These are phyloP conservation scores for Brachypodium distachyon DNA, from an alignment of 202 grass and related monocot genomes.

Conservation along the genomic window DNA sequence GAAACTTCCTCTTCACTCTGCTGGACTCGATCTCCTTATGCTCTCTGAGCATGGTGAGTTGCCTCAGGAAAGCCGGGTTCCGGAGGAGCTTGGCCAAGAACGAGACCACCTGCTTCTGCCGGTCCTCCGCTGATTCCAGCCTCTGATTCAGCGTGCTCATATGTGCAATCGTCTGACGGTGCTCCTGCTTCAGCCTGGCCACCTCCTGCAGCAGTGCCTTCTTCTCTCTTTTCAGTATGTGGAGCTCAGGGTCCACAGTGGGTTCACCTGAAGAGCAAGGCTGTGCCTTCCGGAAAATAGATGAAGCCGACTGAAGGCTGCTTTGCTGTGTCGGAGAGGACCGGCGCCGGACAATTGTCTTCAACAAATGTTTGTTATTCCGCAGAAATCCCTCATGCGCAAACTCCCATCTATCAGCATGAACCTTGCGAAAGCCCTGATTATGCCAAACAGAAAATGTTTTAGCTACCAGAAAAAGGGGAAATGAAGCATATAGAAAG, in stretches of 20 bases:
- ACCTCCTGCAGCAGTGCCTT: slow-evolving; percentile 56
- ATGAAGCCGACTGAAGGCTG: slow-evolving; percentile 21
- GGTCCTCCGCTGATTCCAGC: slow-evolving; percentile 59
- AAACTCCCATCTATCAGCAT: slow-evolving; percentile 94
- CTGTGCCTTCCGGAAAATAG: not conserved
- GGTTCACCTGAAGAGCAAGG: slow-evolving; percentile 25
- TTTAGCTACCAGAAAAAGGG: not conserved
- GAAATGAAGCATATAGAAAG: not conserved
- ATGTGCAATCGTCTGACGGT: slow-evolving; percentile 48
- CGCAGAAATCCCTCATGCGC: slow-evolving; percentile 73
- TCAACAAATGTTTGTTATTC: slow-evolving; percentile 60
- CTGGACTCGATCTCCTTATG: slow-evolving; percentile 25
- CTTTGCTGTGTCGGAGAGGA: slow-evolving; percentile 49
- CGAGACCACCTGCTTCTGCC: slow-evolving; percentile 84
- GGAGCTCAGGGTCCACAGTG: slow-evolving; percentile 50
- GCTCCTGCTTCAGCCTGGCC: slow-evolving; percentile 56
- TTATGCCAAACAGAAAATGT: not conserved
- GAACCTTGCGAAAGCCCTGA: slow-evolving; percentile 90
- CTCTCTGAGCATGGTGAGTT: slow-evolving; percentile 47
- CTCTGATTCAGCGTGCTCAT: slow-evolving; percentile 65
- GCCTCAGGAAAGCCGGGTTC: slow-evolving; percentile 57
- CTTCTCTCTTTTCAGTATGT: slow-evolving; percentile 54
- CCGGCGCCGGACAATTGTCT: slow-evolving; percentile 74
- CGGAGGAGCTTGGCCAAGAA: slow-evolving; percentile 73
- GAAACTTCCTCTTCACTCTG: slow-evolving; percentile 59